Evolutionary conservation across 352 stramenopile genomes (phyloP), one percentile per base, ranked within the genome.

Genomic region (Thraustotheca clavata): DNA sequence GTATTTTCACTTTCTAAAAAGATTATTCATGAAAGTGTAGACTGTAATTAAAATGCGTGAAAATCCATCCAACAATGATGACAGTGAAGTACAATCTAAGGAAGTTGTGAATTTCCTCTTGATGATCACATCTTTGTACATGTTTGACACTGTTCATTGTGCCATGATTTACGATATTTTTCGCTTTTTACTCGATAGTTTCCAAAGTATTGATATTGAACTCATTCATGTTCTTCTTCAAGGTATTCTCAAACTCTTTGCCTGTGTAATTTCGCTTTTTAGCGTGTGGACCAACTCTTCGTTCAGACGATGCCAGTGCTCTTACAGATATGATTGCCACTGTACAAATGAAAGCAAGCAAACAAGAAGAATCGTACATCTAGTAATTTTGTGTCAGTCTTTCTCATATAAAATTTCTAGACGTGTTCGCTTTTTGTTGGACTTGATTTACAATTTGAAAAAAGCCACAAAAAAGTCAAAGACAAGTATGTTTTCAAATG

Each of bases 371-470:
- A 87, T 76, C 60, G 67, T 43, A 41, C 52, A 39, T 22, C 18
- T 34, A 11, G 35, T 31, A 8, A 39, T 3, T 7, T 22, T 20
- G 26, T 24, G 16, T 4, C 2, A 33, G 18, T 29, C 46, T 11
- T 33, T 12, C 18, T 7, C 6, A n/a, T n/a, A n/a, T n/a, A n/a
- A n/a, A 59, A 16, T 9, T 55, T 20, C 20, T 54, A 71, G 36
- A 22, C 80, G 81, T 48, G 72, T 90, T 61, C 79, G 80, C 9
- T 92, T 91, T 71, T 95, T 99, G 67, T 72, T 99, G 27, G 91
- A 98, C 55, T 83, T 97, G 12, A 98, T 99, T 52, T 96, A 92
- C 66, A 91, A 98, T 69, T 76, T 99, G 22, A 98, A 98, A 72
- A 98, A 98, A 72, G 74, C 80, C 61, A 96, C 95, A 62, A 98